phyloP scores from a whole-genome alignment of 257 asterid genomes.

The Solanum raphanifolium region DNA sequence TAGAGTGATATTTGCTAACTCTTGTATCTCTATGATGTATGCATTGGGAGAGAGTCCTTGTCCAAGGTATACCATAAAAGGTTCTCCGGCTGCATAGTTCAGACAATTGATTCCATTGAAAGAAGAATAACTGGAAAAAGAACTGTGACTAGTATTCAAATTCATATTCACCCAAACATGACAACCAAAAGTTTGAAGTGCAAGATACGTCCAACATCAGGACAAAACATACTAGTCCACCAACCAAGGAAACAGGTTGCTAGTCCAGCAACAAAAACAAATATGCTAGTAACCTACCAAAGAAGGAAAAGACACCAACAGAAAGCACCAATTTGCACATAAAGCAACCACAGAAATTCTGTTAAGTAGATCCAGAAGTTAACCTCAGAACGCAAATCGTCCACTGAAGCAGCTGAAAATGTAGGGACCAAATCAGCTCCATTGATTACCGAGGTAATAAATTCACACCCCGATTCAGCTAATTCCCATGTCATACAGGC shows the following conservation, averaged over 20 bases:
- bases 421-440: conserved; percentile 98
- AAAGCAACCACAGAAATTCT: not conserved
- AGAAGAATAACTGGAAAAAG: not conserved
- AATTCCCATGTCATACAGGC: conserved; percentile 99
- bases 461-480: conserved; percentile 83
- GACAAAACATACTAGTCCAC: not conserved
- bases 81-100: not conserved
- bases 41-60: not conserved
- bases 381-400: conserved; percentile 96
- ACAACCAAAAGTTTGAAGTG: not conserved
- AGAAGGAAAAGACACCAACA: not conserved
- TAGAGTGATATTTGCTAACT: not conserved
- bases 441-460: conserved; percentile 71
- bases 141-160: not conserved
- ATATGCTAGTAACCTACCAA: not conserved
- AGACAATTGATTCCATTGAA: not conserved
- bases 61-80: not conserved
- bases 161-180: not conserved
- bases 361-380: conserved; percentile 4
- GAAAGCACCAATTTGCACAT: not conserved
- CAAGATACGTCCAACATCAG: not conserved
- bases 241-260: not conserved
- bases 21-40: not conserved
- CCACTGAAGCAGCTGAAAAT: conserved; percentile 93
- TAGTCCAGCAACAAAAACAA: not conserved